Percentiles rank a stretch among this genome's conserved stretches.
phyloP scores from a whole-genome alignment of 768 basidiomycete species.

The Tephrocybe sp. region DNA sequence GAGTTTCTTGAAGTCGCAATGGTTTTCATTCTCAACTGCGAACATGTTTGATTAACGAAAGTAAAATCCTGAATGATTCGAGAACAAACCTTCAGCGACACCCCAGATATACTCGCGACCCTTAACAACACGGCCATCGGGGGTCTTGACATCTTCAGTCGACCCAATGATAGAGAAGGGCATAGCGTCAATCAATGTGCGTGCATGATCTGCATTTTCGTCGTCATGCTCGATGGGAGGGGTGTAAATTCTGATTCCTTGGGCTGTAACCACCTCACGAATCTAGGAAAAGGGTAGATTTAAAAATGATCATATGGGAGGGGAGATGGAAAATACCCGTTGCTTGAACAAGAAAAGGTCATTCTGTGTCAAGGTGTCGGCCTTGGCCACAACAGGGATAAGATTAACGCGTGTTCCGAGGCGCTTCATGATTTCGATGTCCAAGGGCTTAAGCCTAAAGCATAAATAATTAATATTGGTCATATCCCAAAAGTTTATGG shows the following conservation, averaged over 20 bases:
- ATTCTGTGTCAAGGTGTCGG: constrained; percentile 94
- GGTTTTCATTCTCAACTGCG: constrained; percentile 95
- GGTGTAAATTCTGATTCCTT: constrained; percentile 92
- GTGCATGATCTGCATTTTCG: constrained; percentile 83
- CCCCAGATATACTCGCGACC: constrained; percentile 99
- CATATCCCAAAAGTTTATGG: not conserved
- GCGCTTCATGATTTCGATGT: constrained; percentile 99
- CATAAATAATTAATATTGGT: constrained; percentile 1
- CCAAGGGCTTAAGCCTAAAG: constrained; percentile 86
- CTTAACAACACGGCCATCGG: constrained; percentile 91
- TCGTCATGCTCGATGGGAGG: constrained; percentile 92
- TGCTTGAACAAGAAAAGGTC: constrained; percentile 92
- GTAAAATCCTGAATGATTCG: not conserved
- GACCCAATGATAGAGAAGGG: constrained; percentile 99
- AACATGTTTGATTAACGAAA: not conserved
- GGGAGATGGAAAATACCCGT: constrained; percentile 54
- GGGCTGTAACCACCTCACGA: constrained; percentile 85
- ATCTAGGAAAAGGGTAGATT: constrained; percentile 45
- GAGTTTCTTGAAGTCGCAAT: constrained; percentile 99
- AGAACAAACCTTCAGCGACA: constrained; percentile 87
- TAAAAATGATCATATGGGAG: constrained; percentile 8
- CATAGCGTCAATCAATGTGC: constrained; percentile 84
- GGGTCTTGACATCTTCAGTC: constrained; percentile 89
- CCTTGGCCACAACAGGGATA: constrained; percentile 96
- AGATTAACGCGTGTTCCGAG: constrained; percentile 97